phyloP scores from a whole-genome alignment of 345 rosid species.

The Sonneratia alba region DNA sequence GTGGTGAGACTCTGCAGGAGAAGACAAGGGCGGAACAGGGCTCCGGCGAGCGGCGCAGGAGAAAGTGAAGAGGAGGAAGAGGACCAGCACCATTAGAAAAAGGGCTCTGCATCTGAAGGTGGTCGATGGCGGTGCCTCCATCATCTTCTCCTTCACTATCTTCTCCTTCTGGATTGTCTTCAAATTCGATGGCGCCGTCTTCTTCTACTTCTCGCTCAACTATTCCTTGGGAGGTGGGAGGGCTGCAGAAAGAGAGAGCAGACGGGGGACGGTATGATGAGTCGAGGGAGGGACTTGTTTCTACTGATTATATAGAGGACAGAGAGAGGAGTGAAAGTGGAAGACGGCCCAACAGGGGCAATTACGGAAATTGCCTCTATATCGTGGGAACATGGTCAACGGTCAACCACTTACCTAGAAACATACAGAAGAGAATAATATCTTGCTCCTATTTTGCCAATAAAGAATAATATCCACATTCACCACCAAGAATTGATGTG shows the following conservation, averaged over 20 bases:
- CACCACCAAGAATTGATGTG: no score
- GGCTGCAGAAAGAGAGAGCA: neutral
- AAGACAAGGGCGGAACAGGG: neutral
- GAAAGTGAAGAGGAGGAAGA: conserved; percentile 7
- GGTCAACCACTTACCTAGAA: neutral
- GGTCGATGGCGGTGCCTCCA: neutral
- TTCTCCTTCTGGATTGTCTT: neutral
- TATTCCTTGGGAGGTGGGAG: neutral
- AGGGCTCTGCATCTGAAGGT: neutral
- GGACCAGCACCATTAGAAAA: neutral
- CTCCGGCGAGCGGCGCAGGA: neutral
- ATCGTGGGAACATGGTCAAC: neutral
- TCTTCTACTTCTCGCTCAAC: neutral
- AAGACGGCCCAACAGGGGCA: neutral
- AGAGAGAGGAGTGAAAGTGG: neutral
- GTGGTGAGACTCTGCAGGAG: neutral
- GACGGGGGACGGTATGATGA: neutral
- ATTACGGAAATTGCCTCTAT: neutral
- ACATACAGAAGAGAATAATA: no score
- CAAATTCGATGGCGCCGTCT: neutral
- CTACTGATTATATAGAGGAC: neutral
- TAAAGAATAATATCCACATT: no score
- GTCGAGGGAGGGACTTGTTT: neutral
- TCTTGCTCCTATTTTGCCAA: no score
- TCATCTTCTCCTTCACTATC: neutral